Conservation (phyloP, 345 rosid species). For the Aquilaria malaccensis region DNA sequence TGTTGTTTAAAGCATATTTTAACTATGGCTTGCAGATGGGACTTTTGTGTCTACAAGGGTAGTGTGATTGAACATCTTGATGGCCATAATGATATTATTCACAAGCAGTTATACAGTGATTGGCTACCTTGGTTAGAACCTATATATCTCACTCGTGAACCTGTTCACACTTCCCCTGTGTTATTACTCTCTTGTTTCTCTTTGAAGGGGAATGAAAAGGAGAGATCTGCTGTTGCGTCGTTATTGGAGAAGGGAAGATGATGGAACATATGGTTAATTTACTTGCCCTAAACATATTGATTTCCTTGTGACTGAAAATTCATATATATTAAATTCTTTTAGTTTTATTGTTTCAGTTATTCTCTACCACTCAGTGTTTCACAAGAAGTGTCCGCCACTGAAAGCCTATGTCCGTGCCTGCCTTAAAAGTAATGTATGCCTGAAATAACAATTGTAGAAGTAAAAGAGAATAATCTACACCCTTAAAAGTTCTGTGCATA, state of each 20-base stretch:
- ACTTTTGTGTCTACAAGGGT: conserved; percentile 89
- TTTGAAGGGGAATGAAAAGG: conserved; percentile 73
- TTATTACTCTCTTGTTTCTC: conserved; percentile 12
- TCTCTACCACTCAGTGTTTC: conserved; percentile 87
- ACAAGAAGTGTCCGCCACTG: conserved; percentile 81
- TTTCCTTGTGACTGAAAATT: conserved; percentile 3
- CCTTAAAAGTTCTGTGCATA: conserved; percentile 8
- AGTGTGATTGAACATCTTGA: conserved; percentile 87
- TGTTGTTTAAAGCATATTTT: conserved; percentile 9
- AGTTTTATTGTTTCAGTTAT: conserved; percentile 49
- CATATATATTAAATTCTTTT: conserved; percentile 17
- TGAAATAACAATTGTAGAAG: conserved; percentile 16
- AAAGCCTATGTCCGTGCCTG: conserved; percentile 80
- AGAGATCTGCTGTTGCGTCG: conserved; percentile 82
- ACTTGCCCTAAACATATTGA: conserved; percentile 10
- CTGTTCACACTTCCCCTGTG: background rate
- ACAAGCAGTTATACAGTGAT: conserved; percentile 76
- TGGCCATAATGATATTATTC: conserved; percentile 90
- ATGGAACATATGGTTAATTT: conserved; percentile 79
- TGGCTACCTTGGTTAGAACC: conserved; percentile 81
- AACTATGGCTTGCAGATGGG: conserved; percentile 65
- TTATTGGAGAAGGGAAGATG: conserved; percentile 98
- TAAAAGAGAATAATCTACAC: conserved; percentile 6
- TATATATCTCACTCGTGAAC: too few species aligned
- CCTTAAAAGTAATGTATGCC: conserved; percentile 98